Percentiles rank a stretch among this genome's conserved stretches.
Conservation (phyloP, 768 basidiomycete genomes). For the Cyathus striatus region DNA sequence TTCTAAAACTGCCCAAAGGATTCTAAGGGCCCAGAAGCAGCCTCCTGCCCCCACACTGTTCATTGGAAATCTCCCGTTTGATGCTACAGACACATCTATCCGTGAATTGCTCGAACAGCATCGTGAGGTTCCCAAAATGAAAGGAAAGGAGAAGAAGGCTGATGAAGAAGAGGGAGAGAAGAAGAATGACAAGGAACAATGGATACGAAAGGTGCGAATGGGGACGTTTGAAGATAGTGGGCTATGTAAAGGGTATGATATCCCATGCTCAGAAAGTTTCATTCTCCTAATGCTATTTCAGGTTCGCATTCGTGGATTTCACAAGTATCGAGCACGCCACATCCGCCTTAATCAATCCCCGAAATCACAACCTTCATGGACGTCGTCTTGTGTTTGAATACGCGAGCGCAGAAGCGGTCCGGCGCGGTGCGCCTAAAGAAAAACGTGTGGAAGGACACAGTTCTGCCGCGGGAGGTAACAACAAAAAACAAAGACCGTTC, state of each 20-base stretch:
- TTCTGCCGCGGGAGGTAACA: conserved; percentile 3
- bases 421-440: conserved; percentile 55
- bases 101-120: conserved; percentile 72
- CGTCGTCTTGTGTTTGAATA: conserved; percentile 85
- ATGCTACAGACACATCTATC: conserved; percentile 76
- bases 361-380: conserved; percentile 81
- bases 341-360: conserved; percentile 71
- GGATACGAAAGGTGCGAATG: conserved; percentile 83
- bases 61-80: conserved; percentile 90
- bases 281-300: conserved; percentile 20
- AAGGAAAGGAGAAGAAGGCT: conserved; percentile 21
- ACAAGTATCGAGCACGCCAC: conserved; percentile 75
- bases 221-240: conserved; percentile 97
- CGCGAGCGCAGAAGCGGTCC: conserved; percentile 84
- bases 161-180: conserved; percentile 21
- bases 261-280: background rate
- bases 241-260: conserved; percentile 84
- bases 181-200: conserved; percentile 30
- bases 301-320: conserved; percentile 96
- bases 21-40: conserved; percentile 75
- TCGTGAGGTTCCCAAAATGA: conserved; percentile 27
- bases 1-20: conserved; percentile 74
- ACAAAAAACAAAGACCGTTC: conserved; percentile 1
- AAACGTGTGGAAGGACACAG: background rate
- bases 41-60: conserved; percentile 83